Conservation (phyloP, 345 rosid species). For the Crucihimalaya himalaica region DNA sequence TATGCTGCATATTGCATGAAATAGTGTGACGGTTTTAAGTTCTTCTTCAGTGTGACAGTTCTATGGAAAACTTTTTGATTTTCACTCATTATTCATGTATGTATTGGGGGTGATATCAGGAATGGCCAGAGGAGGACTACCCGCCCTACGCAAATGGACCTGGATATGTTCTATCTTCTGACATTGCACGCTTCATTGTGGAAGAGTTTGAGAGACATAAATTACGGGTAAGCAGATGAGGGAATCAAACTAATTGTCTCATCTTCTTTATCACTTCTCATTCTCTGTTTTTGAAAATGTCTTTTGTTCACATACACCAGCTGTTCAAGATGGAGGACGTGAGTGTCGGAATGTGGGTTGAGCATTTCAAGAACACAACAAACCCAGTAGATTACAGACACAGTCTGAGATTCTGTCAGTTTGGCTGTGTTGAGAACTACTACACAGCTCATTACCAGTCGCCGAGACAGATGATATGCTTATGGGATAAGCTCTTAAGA, state of each 20-base stretch:
- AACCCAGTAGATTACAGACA: conserved; percentile 76
- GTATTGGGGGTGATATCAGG: conserved; percentile 50
- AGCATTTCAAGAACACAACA: conserved; percentile 71
- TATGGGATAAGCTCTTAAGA: conserved; percentile 75
- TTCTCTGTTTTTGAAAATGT: conserved; percentile 6
- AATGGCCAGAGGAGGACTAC: conserved; percentile 98
- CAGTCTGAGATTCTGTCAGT: conserved; percentile 87
- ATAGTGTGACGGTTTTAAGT: not conserved
- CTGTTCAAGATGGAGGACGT: conserved; percentile 99
- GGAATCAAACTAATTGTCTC: conserved; percentile 4
- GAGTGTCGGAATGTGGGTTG: conserved; percentile 99
- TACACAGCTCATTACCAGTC: conserved; percentile 95
- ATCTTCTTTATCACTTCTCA: not conserved
- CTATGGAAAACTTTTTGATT: not conserved
- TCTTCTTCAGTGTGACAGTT: not conserved
- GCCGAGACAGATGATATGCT: conserved; percentile 90
- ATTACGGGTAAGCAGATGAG: conserved; percentile 58
- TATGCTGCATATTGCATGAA: not conserved
- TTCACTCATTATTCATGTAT: not conserved
- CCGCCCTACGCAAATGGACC: conserved; percentile 98
- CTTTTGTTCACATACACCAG: conserved; percentile 44
- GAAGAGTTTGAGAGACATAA: conserved; percentile 75
- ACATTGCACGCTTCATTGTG: conserved; percentile 75
- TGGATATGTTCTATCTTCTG: conserved; percentile 78
- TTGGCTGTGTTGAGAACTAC: conserved; percentile 85